These are phyloP conservation scores for Trichosporon sp. DNA, from an alignment of 1,284 basidiomycete species.

Conservation along the genomic window DNA sequence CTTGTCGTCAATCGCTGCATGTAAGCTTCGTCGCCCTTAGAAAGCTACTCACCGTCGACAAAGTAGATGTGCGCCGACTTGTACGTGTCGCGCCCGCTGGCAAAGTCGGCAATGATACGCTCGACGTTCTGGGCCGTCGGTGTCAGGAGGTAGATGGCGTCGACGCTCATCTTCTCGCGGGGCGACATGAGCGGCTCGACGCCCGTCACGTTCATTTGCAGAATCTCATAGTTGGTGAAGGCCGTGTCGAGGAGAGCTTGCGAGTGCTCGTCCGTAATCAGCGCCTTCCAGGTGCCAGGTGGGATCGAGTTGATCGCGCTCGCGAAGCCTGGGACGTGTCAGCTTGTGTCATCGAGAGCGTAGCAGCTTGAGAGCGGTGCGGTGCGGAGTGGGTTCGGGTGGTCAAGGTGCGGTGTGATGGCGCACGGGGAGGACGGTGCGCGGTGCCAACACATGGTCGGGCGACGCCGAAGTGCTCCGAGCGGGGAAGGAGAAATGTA, in stretches of 20 bases:
- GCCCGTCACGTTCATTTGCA: constrained; percentile 87
- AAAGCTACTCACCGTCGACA: constrained; percentile 73
- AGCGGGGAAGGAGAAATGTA: constrained; percentile 19
- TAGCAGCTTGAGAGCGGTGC: neutral
- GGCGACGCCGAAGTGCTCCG: neutral
- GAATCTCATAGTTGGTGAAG: constrained; percentile 87
- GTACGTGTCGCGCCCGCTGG: constrained; percentile 69
- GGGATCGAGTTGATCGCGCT: constrained; percentile 65
- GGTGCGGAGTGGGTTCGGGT: neutral
- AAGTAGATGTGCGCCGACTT: constrained; percentile 91
- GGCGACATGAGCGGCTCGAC: constrained; percentile 59
- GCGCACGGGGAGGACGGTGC: neutral
- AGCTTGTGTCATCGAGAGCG: neutral
- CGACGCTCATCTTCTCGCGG: constrained; percentile 50
- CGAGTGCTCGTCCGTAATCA: constrained; percentile 92
- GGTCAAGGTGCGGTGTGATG: neutral
- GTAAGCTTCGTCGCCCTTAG: constrained; percentile 10
- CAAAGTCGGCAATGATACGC: constrained; percentile 84
- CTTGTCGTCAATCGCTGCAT: constrained; percentile 61
- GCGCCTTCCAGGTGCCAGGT: constrained; percentile 87
- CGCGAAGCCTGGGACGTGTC: constrained; percentile 46
- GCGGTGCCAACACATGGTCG: neutral
- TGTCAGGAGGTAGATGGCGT: constrained; percentile 92
- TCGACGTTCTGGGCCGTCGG: constrained; percentile 93
- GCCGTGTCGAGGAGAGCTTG: constrained; percentile 82